Evolutionary conservation across 345 rosid genomes (phyloP).

Genomic region (Eucalyptus microcorys): DNA sequence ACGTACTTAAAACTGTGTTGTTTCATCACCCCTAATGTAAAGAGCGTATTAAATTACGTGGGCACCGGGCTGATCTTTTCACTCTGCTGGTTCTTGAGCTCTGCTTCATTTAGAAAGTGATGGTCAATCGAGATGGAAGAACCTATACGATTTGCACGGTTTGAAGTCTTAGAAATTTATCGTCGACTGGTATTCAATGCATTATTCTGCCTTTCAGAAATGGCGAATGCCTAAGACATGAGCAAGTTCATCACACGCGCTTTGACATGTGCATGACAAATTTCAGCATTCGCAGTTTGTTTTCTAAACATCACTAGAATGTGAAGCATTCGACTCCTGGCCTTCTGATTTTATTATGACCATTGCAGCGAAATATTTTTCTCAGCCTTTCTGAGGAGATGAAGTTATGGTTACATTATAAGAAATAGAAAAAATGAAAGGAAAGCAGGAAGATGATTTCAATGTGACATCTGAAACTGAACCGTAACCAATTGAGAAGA

Average conservation of each 20-base stretch:
- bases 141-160: not conserved
- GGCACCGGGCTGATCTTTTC: not conserved
- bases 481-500: not conserved
- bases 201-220: not conserved
- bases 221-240: not conserved
- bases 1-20: not conserved
- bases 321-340: not conserved
- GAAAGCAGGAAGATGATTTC: not conserved
- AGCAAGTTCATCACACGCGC: not conserved
- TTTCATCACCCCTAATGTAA: not conserved
- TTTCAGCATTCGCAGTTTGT: not conserved
- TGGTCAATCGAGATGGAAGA: not conserved
- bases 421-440: not conserved
- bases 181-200: not conserved
- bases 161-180: not conserved
- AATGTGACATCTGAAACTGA: not conserved
- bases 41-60: not conserved
- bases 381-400: not conserved
- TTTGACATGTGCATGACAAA: not conserved
- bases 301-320: not conserved
- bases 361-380: not conserved
- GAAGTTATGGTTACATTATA: not conserved
- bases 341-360: not conserved
- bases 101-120: not conserved
- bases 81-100: not conserved